These are phyloP conservation scores for Penicillium turbatum DNA, from an alignment of 495 filamentous ascomycete genomes.

Conservation along the genomic window DNA sequence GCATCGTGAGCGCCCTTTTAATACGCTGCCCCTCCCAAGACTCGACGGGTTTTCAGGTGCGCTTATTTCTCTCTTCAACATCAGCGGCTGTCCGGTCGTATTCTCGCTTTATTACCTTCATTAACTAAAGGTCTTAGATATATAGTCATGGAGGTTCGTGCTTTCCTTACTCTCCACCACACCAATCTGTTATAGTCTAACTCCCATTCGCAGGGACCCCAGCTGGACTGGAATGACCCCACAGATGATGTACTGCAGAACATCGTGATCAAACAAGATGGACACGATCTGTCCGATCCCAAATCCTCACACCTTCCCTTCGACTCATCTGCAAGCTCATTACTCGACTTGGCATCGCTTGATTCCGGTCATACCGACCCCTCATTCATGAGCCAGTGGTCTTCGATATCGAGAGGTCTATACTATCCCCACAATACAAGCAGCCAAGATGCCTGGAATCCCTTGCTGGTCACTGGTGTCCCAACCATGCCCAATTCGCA, in stretches of 20 bases:
- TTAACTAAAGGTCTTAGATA: not conserved
- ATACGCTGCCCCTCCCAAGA: slow-evolving; percentile 4
- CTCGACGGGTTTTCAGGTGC: not conserved
- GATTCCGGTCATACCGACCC: slow-evolving; percentile 14
- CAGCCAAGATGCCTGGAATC: slow-evolving; percentile 40
- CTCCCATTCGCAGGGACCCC: slow-evolving; percentile 8
- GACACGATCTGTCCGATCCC: slow-evolving; percentile 11
- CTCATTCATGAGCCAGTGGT: slow-evolving; percentile 22
- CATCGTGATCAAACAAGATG: slow-evolving; percentile 27
- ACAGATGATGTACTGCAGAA: slow-evolving; percentile 38
- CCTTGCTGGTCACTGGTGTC: slow-evolving; percentile 35
- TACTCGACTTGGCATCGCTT: slow-evolving; percentile 26
- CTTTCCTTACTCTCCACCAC: not conserved
- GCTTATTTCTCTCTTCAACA: not conserved
- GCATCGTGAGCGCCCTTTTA: slow-evolving; percentile 3
- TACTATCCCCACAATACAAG: slow-evolving; percentile 21
- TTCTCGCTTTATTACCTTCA: not conserved
- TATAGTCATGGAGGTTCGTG: slow-evolving; percentile 21
- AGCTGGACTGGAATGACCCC: slow-evolving; percentile 28
- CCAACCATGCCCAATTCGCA: slow-evolving; percentile 19
- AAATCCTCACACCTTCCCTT: slow-evolving; percentile 20
- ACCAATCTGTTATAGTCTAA: not conserved
- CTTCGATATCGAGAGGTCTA: slow-evolving; percentile 18
- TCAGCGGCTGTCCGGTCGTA: no score
- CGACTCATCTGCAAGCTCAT: slow-evolving; percentile 23